These are phyloP conservation scores for Arctium lappa DNA, from an alignment of 129 eudicot species.

Conservation along the genomic window DNA sequence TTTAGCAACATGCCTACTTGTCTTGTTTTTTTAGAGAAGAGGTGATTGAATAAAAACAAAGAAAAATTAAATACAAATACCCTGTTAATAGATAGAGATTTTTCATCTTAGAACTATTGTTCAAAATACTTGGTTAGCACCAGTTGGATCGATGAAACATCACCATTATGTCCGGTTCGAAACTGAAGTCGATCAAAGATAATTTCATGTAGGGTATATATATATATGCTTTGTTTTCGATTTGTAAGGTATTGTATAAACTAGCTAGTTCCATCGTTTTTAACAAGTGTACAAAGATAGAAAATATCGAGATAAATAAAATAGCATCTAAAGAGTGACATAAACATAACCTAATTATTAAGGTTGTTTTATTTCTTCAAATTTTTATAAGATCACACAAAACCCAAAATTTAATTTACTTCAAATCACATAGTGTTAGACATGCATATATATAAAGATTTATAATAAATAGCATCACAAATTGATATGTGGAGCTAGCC, in stretches of 20 bases:
- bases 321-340: neutral
- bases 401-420: conserved; percentile 14
- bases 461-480: conserved; percentile 10
- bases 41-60: neutral
- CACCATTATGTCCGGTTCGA: neutral
- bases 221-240: neutral
- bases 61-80: neutral
- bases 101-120: neutral
- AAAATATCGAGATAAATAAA: neutral
- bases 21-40: neutral
- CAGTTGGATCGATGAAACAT: neutral
- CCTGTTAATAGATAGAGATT: neutral
- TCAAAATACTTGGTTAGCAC: neutral
- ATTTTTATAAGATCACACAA: conserved; percentile 1
- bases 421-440: conserved; percentile 20
- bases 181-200: conserved; percentile 2
- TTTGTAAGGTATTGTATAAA: neutral
- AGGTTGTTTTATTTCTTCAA: conserved; percentile 21
- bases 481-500: neutral
- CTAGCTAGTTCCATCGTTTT: neutral
- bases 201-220: neutral
- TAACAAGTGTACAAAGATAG: conserved; percentile 2
- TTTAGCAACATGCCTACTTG: neutral
- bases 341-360: neutral
- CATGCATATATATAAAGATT: conserved; percentile 4